Percentiles rank a stretch among this genome's conserved stretches.
Evolutionary conservation across 805 yeast species (phyloP).

Genomic region (Phaffomyces antillensis): DNA sequence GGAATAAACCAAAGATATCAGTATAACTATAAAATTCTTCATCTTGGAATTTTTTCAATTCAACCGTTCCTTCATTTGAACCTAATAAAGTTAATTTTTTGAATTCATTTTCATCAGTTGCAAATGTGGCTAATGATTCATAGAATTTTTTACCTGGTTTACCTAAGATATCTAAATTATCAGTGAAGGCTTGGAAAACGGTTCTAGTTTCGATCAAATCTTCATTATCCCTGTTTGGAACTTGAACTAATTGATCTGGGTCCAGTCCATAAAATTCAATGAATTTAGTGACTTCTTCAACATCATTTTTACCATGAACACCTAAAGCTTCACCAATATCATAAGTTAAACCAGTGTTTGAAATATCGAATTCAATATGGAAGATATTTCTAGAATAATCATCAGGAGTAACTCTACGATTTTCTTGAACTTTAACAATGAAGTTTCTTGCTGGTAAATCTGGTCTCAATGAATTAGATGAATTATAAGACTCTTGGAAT

Average conservation of each 20-base stretch:
- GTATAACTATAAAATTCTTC: slow-evolving; percentile 74
- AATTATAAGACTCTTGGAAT: slow-evolving; percentile 73
- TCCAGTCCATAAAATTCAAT: slow-evolving; percentile 64
- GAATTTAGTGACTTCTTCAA: slow-evolving; percentile 58
- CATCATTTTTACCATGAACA: slow-evolving; percentile 81
- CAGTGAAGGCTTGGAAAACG: slow-evolving; percentile 70
- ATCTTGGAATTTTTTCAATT: slow-evolving; percentile 78
- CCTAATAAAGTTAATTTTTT: slow-evolving; percentile 55
- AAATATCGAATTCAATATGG: slow-evolving; percentile 89
- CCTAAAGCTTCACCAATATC: slow-evolving; percentile 97
- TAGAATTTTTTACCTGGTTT: slow-evolving; percentile 94
- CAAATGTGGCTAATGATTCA: slow-evolving; percentile 70
- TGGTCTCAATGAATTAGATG: slow-evolving; percentile 63
- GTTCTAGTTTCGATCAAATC: slow-evolving; percentile 64
- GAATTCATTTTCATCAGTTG: slow-evolving; percentile 63
- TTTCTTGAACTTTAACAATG: slow-evolving; percentile 84
- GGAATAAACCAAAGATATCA: slow-evolving; percentile 73
- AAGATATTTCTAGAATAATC: slow-evolving; percentile 92
- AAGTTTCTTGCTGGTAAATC: slow-evolving; percentile 82
- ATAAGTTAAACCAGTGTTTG: slow-evolving; percentile 86
- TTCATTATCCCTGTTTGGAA: slow-evolving; percentile 61
- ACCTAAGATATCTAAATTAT: slow-evolving; percentile 83
- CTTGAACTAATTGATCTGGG: slow-evolving; percentile 59
- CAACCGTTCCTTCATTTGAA: slow-evolving; percentile 75
- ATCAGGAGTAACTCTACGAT: slow-evolving; percentile 82